Evolutionary conservation across 768 basidiomycete genomes (phyloP).

Genomic region (Coprinopsis sp.): DNA sequence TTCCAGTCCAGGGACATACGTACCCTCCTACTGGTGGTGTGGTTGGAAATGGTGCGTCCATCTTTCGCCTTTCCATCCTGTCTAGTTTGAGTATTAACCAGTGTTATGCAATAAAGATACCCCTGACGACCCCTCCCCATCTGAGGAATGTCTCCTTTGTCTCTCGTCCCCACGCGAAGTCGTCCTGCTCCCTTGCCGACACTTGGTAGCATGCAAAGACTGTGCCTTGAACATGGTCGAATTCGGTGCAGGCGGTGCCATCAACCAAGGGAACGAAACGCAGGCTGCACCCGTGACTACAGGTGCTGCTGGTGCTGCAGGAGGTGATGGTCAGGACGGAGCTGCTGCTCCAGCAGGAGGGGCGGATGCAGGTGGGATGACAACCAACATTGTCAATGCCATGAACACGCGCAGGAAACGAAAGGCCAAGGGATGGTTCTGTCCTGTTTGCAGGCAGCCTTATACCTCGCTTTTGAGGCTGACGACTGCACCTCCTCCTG

Average conservation of each 20-base stretch:
- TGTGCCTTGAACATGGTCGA: slow-evolving; percentile 98
- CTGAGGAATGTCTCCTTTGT: slow-evolving; percentile 89
- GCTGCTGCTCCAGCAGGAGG: slow-evolving; percentile 34
- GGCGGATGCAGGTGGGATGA: slow-evolving; percentile 26
- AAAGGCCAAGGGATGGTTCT: slow-evolving; percentile 97
- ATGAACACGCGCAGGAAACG: slow-evolving; percentile 68
- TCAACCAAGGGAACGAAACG: background rate
- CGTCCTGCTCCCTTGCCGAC: slow-evolving; percentile 87
- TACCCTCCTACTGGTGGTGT: too few species aligned
- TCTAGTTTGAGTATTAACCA: too few species aligned
- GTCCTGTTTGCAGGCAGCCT: slow-evolving; percentile 92
- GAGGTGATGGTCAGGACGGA: slow-evolving; percentile 26
- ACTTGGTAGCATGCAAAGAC: slow-evolving; percentile 92
- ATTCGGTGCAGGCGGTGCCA: slow-evolving; percentile 81
- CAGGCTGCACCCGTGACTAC: slow-evolving; percentile 20
- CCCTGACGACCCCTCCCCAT: slow-evolving; percentile 58
- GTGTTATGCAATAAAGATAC: slow-evolving; percentile 46
- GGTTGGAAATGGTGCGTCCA: too few species aligned
- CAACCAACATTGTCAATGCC: slow-evolving; percentile 22
- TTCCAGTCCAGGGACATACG: slow-evolving; percentile 31
- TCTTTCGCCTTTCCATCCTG: too few species aligned
- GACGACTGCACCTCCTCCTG: slow-evolving; percentile 59
- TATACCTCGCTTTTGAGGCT: slow-evolving; percentile 86
- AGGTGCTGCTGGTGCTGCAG: slow-evolving; percentile 32
- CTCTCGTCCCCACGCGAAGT: slow-evolving; percentile 86